Evolutionary conservation across 129 eudicot genomes (phyloP).

Genomic region (Ambrosia artemisiifolia): DNA sequence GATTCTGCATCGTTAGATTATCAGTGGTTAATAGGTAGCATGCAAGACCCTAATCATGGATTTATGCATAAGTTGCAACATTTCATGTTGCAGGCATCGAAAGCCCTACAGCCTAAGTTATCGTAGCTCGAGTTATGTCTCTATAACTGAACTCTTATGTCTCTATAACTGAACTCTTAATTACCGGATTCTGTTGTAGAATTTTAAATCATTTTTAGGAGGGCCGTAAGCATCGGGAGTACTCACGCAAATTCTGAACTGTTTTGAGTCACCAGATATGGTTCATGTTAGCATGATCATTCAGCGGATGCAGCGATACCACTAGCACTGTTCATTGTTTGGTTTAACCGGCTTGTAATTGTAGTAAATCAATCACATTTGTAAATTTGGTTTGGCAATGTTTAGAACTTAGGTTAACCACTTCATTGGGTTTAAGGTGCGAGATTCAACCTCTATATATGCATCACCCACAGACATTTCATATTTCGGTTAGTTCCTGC

Average conservation of each 20-base stretch:
- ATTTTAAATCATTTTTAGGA: neutral
- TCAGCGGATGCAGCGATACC: neutral
- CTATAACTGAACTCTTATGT: neutral
- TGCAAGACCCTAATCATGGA: constrained; percentile 38
- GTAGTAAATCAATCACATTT: no score
- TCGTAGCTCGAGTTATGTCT: neutral
- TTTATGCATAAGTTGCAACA: constrained; percentile 20
- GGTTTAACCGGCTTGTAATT: no score
- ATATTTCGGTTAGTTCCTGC: no score
- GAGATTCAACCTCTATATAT: no score
- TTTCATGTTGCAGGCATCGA: constrained; percentile 18
- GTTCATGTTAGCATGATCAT: neutral
- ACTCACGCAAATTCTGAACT: neutral
- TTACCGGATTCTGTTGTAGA: neutral
- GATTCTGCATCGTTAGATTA: constrained; percentile 66
- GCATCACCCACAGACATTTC: no score
- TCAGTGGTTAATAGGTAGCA: constrained; percentile 48
- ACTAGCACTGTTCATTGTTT: no score
- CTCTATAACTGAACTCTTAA: no score
- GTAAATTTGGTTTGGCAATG: no score
- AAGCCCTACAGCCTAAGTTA: constrained; percentile 15
- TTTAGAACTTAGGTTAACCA: no score
- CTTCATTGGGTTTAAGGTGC: no score
- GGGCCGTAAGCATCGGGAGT: neutral
- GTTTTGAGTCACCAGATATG: neutral